Conservation (phyloP, 2,329 filamentous ascomycete genomes). For the Capronia americana region DNA sequence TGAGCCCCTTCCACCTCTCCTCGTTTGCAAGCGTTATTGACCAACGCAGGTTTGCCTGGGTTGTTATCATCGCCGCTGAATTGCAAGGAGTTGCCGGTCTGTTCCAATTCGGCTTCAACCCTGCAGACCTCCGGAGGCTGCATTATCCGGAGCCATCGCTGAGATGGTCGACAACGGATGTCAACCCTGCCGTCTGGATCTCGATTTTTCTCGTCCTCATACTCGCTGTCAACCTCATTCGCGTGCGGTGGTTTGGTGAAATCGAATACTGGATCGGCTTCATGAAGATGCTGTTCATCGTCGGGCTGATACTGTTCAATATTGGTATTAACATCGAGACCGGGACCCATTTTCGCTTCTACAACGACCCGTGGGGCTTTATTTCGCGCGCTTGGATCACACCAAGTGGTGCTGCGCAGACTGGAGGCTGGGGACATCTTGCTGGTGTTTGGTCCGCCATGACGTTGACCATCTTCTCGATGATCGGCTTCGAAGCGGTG, state of each 20-base stretch:
- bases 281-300: slow-evolving; percentile 49
- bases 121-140: slow-evolving; percentile 3
- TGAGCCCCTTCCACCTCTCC: background rate
- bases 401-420: slow-evolving; percentile 2
- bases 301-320: slow-evolving; percentile 52
- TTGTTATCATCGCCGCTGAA: slow-evolving; percentile 15
- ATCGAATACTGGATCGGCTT: slow-evolving; percentile 48
- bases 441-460: slow-evolving; percentile 47
- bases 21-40: background rate
- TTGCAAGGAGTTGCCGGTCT: slow-evolving; percentile 17
- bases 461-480: slow-evolving; percentile 48
- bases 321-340: slow-evolving; percentile 45
- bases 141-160: slow-evolving; percentile 7
- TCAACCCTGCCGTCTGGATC: slow-evolving; percentile 50
- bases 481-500: slow-evolving; percentile 54
- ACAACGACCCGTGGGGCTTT: slow-evolving; percentile 17
- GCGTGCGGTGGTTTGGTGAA: slow-evolving; percentile 46
- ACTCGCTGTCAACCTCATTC: slow-evolving; percentile 47
- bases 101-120: slow-evolving; percentile 50
- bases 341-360: slow-evolving; percentile 13
- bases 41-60: slow-evolving; percentile 15
- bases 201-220: slow-evolving; percentile 45
- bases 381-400: slow-evolving; percentile 10
- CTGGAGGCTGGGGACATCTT: slow-evolving; percentile 45
- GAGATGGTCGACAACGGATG: slow-evolving; percentile 26